These are phyloP conservation scores for Protomyces gravidus DNA, from an alignment of 1,139 yeast species.

Conservation along the genomic window DNA sequence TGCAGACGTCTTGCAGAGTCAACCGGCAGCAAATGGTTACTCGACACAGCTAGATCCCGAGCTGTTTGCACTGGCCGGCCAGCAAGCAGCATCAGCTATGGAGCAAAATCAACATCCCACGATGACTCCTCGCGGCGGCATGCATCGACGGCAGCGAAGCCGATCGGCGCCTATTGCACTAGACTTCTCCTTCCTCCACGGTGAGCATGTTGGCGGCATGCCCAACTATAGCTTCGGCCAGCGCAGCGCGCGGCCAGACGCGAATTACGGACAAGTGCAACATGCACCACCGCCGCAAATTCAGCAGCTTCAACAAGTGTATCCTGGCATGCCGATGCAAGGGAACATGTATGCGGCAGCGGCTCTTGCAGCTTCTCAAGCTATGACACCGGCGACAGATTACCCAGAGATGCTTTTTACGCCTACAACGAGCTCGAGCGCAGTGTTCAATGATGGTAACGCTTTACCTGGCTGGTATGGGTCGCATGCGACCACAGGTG, in stretches of 20 bases:
- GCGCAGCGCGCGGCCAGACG: background rate
- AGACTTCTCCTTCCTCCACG: constrained; percentile 31
- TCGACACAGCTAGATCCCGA: background rate
- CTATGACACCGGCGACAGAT: background rate
- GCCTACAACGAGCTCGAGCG: background rate
- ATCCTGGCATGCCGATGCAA: background rate
- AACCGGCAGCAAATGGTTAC: background rate
- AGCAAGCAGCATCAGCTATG: background rate
- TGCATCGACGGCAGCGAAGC: constrained; percentile 34
- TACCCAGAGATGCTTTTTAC: background rate
- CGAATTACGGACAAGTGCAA: background rate
- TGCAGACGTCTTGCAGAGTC: background rate
- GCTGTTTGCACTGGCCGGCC: background rate
- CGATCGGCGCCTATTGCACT: constrained; percentile 34
- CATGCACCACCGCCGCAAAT: background rate
- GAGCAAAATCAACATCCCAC: background rate
- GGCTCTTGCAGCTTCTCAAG: background rate
- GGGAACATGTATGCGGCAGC: background rate
- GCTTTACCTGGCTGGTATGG: background rate
- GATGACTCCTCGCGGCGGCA: background rate
- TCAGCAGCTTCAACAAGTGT: background rate
- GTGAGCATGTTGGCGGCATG: constrained; percentile 11
- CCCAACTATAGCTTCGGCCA: background rate
- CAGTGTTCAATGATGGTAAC: background rate
- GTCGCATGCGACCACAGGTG: background rate